A percentile compares a stretch with the other conserved stretches of the same genome.
These are phyloP conservation scores for Colletotrichum sp. DNA, from an alignment of 2,329 filamentous ascomycete genomes.

Conservation along the genomic window DNA sequence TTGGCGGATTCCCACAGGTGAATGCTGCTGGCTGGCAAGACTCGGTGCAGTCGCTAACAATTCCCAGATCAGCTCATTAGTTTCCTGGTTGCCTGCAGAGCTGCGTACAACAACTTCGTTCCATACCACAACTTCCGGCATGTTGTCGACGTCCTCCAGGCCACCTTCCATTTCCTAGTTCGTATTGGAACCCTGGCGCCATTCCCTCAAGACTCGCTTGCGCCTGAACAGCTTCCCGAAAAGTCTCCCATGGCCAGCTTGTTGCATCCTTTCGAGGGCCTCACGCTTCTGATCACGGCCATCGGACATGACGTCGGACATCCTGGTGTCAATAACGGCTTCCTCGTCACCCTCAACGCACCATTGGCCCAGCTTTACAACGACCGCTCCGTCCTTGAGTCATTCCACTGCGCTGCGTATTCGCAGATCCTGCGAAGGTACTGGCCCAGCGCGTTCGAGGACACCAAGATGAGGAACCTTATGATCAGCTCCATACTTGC, in stretches of 20 bases:
- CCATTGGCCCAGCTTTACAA: conserved; percentile 96
- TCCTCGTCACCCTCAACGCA: conserved; percentile 88
- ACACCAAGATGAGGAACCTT: conserved; percentile 79
- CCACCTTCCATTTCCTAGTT: conserved; percentile 88
- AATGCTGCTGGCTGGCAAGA: conserved; percentile 35
- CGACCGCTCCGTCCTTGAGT: conserved; percentile 94
- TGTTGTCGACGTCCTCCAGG: conserved; percentile 94
- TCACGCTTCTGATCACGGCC: conserved; percentile 91
- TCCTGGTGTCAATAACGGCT: conserved; percentile 97
- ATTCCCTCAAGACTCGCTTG: conserved; percentile 52
- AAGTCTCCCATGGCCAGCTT: conserved; percentile 75
- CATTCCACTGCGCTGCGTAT: conserved; percentile 96
- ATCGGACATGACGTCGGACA: conserved; percentile 98
- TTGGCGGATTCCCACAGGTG: conserved; percentile 81
- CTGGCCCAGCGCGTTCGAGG: conserved; percentile 84
- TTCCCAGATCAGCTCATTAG: conserved; percentile 75
- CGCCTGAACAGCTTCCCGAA: conserved; percentile 30
- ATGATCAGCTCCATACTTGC: conserved; percentile 98
- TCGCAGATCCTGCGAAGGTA: conserved; percentile 93
- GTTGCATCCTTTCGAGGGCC: conserved; percentile 83
- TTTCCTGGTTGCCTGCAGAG: conserved; percentile 86
- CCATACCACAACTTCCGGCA: conserved; percentile 99
- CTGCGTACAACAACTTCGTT: conserved; percentile 95
- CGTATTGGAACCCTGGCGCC: conserved; percentile 77
- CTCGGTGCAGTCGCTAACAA: conserved; percentile 40